These are phyloP conservation scores for Xylariaceae sp. DNA, from an alignment of 2,329 filamentous ascomycete genomes.

Conservation along the genomic window DNA sequence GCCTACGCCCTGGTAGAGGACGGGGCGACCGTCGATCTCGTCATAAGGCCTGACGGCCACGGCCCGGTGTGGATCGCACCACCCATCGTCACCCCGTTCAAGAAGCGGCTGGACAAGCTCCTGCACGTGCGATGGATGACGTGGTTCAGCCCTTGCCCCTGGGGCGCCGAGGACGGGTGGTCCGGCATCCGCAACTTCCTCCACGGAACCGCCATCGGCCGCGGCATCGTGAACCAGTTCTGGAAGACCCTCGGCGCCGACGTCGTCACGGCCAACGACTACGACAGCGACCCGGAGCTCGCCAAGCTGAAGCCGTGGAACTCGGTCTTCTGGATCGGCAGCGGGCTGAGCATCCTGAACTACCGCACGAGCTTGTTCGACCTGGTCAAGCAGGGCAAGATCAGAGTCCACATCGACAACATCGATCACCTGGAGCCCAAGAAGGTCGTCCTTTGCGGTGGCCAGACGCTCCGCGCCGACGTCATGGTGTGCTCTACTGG, in stretches of 20 bases:
- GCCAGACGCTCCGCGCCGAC: slow-evolving; percentile 37
- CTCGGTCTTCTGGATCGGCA: slow-evolving; percentile 48
- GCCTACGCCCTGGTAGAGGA: slow-evolving; percentile 26
- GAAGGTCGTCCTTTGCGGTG: slow-evolving; percentile 42
- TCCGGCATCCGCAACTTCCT: slow-evolving; percentile 48
- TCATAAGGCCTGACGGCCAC: slow-evolving; percentile 26
- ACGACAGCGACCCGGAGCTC: slow-evolving; percentile 48
- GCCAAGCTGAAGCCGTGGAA: slow-evolving; percentile 52
- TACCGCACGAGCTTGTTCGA: slow-evolving; percentile 53
- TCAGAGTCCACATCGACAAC: slow-evolving; percentile 52
- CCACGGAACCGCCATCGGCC: slow-evolving; percentile 54
- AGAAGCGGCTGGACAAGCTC: slow-evolving; percentile 46
- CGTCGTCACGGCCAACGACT: slow-evolving; percentile 48
- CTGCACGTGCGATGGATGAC: slow-evolving; percentile 51
- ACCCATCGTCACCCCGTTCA: slow-evolving; percentile 14
- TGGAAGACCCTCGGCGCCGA: slow-evolving; percentile 56
- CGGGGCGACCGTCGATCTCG: slow-evolving; percentile 28
- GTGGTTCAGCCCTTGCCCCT: slow-evolving; percentile 73
- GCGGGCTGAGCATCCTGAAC: slow-evolving; percentile 56
- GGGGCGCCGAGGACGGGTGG: slow-evolving; percentile 61
- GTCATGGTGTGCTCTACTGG: slow-evolving; percentile 53
- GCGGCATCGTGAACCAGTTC: slow-evolving; percentile 50
- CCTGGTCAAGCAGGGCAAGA: slow-evolving; percentile 46
- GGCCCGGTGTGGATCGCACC: slow-evolving; percentile 28
- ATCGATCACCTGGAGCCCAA: slow-evolving; percentile 40